Base-by-base conservation (phyloP, 2,329 filamentous ascomycete genomes). In the Neofusicoccum cordaticola region DNA sequence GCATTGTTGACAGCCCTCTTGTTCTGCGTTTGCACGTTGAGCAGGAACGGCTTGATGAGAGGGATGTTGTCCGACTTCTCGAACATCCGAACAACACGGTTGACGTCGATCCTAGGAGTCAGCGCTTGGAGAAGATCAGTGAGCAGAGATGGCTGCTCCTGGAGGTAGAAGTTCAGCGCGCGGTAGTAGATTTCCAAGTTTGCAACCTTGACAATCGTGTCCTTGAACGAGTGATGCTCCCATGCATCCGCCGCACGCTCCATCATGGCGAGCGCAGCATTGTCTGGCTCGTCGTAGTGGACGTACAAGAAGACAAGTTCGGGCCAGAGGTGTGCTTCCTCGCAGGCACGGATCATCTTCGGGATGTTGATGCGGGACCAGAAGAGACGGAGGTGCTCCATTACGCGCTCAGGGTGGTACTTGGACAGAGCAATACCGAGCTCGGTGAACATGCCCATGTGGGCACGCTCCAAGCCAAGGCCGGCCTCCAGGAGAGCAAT, bases 141-240 rank as follows among this genome's bases (percentile, higher is more conserved):
- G 68, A 99, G 82, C 51, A 99, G 86, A 12, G 94, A 92, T 39
- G 95, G 95, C 77, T 99, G 95, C 80, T 99, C 92, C 81, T 98
- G 92, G 45, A 99, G 87, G 79, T 98, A 98, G 81, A 97, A 97
- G 82, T 94, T 96, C 75, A 98, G 86, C 34, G 92, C 92, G 62
- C 94, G 91, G 85, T 99, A 99, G 84, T 98, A 99, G 73, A 99
- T 99, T 80, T 99, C 96, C 74, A 99, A 82, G 81, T 99, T 99
- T 73, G 93, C 92, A 69, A 97, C 94, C 86, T 99, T 99, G 81
- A 97, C 88, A 65, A 97, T 85, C 60, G 96, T 98, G 76, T 99
- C 96, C 85, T 99, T 99, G 88, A 99, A 99, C 56, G 96, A 95
- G 77, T 97, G 93, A 81, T 99, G 95, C 78, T 99, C 96, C 95